Conservation (phyloP, 2,329 filamentous ascomycete genomes). For the Fusarium sambucinum region DNA sequence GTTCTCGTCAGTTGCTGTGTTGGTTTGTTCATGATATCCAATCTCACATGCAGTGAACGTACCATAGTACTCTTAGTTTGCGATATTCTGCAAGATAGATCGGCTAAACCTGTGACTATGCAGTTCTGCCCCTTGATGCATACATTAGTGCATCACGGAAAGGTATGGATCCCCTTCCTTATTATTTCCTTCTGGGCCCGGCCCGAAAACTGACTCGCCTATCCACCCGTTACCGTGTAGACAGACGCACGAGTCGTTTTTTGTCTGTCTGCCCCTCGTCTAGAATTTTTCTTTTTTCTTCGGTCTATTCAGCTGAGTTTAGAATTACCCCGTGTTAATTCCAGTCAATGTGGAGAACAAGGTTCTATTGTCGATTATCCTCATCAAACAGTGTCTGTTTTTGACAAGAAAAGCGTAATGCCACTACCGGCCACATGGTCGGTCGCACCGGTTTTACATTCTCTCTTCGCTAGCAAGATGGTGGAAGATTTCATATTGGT, state of each 20-base stretch:
- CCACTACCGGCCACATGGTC: slow-evolving; percentile 19
- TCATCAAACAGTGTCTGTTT: neutral
- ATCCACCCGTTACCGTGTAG: slow-evolving; percentile 15
- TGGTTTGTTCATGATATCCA: neutral
- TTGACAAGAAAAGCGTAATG: neutral
- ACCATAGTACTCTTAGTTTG: neutral
- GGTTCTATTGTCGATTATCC: neutral
- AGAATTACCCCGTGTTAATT: neutral
- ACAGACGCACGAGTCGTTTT: neutral
- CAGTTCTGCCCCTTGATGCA: slow-evolving; percentile 17
- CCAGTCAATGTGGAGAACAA: neutral
- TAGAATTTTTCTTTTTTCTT: slow-evolving; percentile 13
- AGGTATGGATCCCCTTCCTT: slow-evolving; percentile 16
- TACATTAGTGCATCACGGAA: slow-evolving; percentile 27
- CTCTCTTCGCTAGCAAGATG: neutral
- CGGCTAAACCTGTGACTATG: too few species aligned
- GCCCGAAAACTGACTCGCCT: slow-evolving; percentile 20
- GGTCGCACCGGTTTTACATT: slow-evolving; percentile 3
- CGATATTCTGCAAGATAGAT: slow-evolving; percentile 25
- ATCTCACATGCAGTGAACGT: neutral
- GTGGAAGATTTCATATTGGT: neutral
- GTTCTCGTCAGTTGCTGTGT: too few species aligned
- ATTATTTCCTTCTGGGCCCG: neutral
- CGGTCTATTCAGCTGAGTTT: neutral
- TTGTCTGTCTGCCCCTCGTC: neutral